Evolutionary conservation across 495 filamentous ascomycete genomes (phyloP).

Genomic region (Umbilicaria muhlenbergii): DNA sequence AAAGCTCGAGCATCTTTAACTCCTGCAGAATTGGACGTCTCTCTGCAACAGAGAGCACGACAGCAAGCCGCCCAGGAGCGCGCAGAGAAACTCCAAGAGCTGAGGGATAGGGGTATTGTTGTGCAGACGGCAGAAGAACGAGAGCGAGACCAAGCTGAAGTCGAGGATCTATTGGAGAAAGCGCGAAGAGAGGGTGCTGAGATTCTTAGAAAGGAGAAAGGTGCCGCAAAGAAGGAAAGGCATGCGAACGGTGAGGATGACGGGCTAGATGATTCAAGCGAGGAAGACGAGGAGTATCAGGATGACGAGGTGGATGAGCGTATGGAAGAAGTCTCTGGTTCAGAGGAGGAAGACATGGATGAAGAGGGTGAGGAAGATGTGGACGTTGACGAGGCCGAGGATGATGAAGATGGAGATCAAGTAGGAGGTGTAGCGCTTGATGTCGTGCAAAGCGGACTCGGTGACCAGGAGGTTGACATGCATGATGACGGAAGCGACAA

Average conservation of each 20-base stretch:
- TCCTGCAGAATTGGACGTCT: slow-evolving; percentile 49
- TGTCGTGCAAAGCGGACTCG: slow-evolving; percentile 22
- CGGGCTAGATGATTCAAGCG: slow-evolving; percentile 31
- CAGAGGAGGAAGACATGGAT: slow-evolving; percentile 30
- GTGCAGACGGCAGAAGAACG: slow-evolving; percentile 80
- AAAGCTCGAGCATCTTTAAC: slow-evolving; percentile 38
- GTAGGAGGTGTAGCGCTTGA: slow-evolving; percentile 21
- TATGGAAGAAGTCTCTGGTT: slow-evolving; percentile 36
- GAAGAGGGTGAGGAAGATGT: slow-evolving; percentile 13
- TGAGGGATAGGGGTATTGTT: slow-evolving; percentile 62
- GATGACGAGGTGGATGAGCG: slow-evolving; percentile 35
- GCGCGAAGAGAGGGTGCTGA: slow-evolving; percentile 67
- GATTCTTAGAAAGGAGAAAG: slow-evolving; percentile 62
- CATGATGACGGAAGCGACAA: slow-evolving; percentile 22
- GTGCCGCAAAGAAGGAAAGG: slow-evolving; percentile 45
- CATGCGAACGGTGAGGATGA: slow-evolving; percentile 31
- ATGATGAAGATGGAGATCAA: slow-evolving; percentile 31
- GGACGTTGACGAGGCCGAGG: slow-evolving; percentile 19
- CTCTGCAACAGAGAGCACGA: slow-evolving; percentile 51
- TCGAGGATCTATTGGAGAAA: slow-evolving; percentile 76
- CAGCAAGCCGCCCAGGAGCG: slow-evolving; percentile 67
- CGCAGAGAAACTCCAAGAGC: slow-evolving; percentile 59
- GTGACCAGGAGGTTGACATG: slow-evolving; percentile 26
- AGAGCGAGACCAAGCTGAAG: slow-evolving; percentile 58
- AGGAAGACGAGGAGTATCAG: slow-evolving; percentile 50